A percentile compares a stretch with the other conserved stretches of the same genome.
Conservation (phyloP, 768 basidiomycete genomes). For the Hypholoma fasciculare region DNA sequence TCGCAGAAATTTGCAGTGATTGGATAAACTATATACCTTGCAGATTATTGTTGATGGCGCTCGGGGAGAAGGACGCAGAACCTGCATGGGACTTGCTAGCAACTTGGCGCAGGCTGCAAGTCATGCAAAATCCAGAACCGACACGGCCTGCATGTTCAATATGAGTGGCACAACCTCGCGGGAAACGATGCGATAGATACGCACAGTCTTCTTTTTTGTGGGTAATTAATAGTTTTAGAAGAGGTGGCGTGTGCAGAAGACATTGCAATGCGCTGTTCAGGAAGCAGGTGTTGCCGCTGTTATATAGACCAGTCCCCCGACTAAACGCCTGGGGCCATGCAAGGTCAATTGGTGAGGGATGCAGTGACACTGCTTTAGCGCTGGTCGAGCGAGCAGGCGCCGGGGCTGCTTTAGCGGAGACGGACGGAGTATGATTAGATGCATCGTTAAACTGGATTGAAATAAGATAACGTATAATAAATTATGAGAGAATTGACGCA, state of each 20-base stretch:
- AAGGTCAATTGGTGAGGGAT: slow-evolving; percentile 55
- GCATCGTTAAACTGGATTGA: slow-evolving; percentile 17
- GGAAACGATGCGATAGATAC: slow-evolving; percentile 28
- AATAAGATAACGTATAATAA: slow-evolving; percentile 1
- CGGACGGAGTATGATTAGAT: slow-evolving; percentile 23
- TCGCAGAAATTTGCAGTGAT: not conserved
- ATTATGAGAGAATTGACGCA: slow-evolving; percentile 27
- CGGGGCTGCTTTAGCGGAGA: slow-evolving; percentile 26
- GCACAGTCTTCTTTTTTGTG: slow-evolving; percentile 63
- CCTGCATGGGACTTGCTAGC: slow-evolving; percentile 52
- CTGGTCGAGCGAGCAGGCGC: slow-evolving; percentile 20
- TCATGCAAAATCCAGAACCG: slow-evolving; percentile 75
- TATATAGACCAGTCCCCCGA: slow-evolving; percentile 69
- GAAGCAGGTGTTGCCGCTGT: slow-evolving; percentile 94
- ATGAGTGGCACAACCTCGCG: slow-evolving; percentile 5
- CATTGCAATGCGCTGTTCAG: slow-evolving; percentile 94
- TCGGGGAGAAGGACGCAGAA: slow-evolving; percentile 56
- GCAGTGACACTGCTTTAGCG: slow-evolving; percentile 42
- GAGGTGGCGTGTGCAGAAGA: slow-evolving; percentile 87
- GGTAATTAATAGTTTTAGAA: slow-evolving; percentile 59
- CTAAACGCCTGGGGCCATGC: slow-evolving; percentile 56
- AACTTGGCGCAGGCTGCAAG: slow-evolving; percentile 65
- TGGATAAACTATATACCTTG: slow-evolving; percentile 49
- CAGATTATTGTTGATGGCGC: slow-evolving; percentile 63
- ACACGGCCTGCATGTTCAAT: slow-evolving; percentile 32